phyloP scores from a whole-genome alignment of 805 yeast species.

The Candida nitratophila region DNA sequence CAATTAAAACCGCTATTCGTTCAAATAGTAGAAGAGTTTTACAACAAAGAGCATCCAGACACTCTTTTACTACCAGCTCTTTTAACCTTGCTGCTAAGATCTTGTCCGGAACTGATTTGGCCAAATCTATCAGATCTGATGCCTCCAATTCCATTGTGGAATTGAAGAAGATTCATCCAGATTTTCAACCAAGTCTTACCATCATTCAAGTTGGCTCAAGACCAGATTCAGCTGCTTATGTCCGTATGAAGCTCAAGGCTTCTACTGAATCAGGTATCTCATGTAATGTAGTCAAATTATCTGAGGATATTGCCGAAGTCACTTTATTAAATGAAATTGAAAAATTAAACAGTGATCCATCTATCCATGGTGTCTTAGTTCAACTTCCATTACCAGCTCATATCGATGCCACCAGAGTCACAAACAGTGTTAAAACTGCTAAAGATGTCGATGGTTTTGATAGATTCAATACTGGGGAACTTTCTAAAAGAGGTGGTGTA shows the following conservation, averaged over 20 bases:
- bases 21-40: neutral
- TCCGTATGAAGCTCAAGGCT: conserved; percentile 73
- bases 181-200: conserved; percentile 57
- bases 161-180: conserved; percentile 38
- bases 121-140: conserved; percentile 36
- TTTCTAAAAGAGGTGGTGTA: conserved; percentile 63
- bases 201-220: conserved; percentile 74
- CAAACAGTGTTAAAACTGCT: conserved; percentile 55
- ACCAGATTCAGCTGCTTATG: conserved; percentile 77
- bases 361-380: conserved; percentile 66
- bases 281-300: conserved; percentile 54
- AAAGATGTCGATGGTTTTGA: conserved; percentile 87
- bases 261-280: conserved; percentile 62
- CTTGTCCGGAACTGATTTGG: conserved; percentile 41
- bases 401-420: conserved; percentile 58
- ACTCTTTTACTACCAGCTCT: neutral
- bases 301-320: conserved; percentile 48
- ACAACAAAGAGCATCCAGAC: neutral
- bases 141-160: conserved; percentile 34
- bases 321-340: conserved; percentile 48
- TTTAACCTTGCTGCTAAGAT: conserved; percentile 18
- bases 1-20: neutral
- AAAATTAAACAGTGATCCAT: conserved; percentile 47
- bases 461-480: conserved; percentile 69
- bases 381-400: conserved; percentile 75